phyloP scores from a whole-genome alignment of 2,329 filamentous ascomycete species.

The Ramichloridium luteum region DNA sequence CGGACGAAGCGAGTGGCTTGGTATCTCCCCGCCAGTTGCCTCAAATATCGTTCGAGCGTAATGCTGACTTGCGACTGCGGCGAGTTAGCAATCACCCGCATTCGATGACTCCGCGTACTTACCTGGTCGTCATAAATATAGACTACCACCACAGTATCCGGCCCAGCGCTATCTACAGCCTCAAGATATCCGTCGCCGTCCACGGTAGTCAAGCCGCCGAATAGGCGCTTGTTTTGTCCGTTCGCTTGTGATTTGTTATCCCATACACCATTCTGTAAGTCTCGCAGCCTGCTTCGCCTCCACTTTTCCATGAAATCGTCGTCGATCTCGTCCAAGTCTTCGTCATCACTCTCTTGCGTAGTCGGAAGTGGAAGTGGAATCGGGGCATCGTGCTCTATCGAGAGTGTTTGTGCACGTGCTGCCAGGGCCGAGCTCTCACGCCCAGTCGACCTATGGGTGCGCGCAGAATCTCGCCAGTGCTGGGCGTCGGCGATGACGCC shows the following conservation, averaged over 20 bases:
- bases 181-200: constrained; percentile 91
- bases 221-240: constrained; percentile 48
- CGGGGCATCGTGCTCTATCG: constrained; percentile 7
- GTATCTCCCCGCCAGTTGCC: constrained; percentile 59
- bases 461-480: constrained; percentile 44
- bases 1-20: constrained; percentile 74
- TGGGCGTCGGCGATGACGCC: constrained; percentile 77
- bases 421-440: constrained; percentile 13
- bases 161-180: constrained; percentile 77
- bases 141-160: constrained; percentile 77
- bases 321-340: constrained; percentile 51
- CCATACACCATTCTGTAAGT: constrained; percentile 54
- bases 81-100: too few relatives aligned
- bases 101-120: too few relatives aligned
- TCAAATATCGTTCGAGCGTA: constrained; percentile 66
- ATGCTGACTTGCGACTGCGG: constrained; percentile 70
- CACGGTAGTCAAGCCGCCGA: constrained; percentile 68
- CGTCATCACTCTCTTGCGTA: constrained; percentile 32
- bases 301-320: constrained; percentile 73
- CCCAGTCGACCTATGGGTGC: constrained; percentile 19
- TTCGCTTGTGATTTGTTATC: constrained; percentile 41
- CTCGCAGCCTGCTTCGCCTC: constrained; percentile 66
- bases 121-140: constrained; percentile 86
- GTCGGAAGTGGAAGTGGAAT: constrained; percentile 10
- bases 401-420: constrained; percentile 8